These are phyloP conservation scores for Tetrahymena thermophila DNA, from an alignment of 73 alveolate genomes.

Conservation along the genomic window DNA sequence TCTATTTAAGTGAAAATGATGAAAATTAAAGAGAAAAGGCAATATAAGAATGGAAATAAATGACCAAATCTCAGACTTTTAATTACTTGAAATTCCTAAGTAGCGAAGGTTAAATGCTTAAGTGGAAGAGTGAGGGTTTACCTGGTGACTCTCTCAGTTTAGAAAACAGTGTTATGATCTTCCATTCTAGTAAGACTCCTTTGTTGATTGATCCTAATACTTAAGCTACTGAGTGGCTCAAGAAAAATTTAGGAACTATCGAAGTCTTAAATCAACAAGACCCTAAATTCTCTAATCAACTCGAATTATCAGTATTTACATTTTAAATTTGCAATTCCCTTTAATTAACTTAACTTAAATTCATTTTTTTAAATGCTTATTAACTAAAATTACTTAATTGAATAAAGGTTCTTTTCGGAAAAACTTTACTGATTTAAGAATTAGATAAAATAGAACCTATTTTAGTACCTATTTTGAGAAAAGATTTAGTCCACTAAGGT, in stretches of 20 bases:
- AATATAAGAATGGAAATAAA: constrained; percentile 73
- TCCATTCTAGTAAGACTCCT: constrained; percentile 86
- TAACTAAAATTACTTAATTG: neutral
- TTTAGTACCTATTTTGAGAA: constrained; percentile 95
- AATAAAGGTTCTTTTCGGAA: constrained; percentile 71
- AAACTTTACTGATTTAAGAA: constrained; percentile 87
- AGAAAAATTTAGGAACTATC: constrained; percentile 62
- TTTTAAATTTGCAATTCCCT: neutral
- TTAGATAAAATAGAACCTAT: constrained; percentile 97
- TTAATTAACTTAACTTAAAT: no score
- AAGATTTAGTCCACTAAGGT: constrained; percentile 95
- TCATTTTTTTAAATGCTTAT: neutral
- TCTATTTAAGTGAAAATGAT: constrained; percentile 91
- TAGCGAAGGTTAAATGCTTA: constrained; percentile 92
- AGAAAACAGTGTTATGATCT: constrained; percentile 97
- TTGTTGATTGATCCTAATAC: constrained; percentile 98
- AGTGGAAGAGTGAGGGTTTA: constrained; percentile 97
- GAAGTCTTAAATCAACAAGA: constrained; percentile 87
- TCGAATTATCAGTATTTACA: constrained; percentile 93
- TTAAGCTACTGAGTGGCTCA: constrained; percentile 98
- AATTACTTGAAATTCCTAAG: constrained; percentile 82
- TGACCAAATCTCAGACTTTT: constrained; percentile 52
- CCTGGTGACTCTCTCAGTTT: constrained; percentile 98
- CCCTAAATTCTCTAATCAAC: constrained; percentile 87
- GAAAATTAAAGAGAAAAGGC: constrained; percentile 90